Evolutionary conservation across 345 rosid species (phyloP).

Genomic region (Aquilaria yunnanensis): DNA sequence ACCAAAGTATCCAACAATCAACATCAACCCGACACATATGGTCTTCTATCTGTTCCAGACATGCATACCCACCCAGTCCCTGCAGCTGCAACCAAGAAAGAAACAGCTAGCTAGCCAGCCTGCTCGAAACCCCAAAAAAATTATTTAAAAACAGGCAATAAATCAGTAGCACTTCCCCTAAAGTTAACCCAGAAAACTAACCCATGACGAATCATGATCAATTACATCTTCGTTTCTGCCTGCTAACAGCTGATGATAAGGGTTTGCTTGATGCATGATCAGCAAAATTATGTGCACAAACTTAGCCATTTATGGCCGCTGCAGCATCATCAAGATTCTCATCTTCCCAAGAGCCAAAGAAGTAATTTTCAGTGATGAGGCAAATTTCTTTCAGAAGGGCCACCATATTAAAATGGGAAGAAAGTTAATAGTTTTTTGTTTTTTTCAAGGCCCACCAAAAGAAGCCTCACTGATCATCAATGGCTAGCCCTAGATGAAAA

Average conservation of each 20-base stretch:
- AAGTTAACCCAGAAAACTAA: no score
- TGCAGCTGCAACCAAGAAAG: no score
- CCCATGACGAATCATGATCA: no score
- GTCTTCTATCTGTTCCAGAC: no score
- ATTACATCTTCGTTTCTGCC: no score
- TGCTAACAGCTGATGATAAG: no score
- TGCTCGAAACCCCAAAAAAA: no score
- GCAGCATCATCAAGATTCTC: slow-evolving; percentile 99
- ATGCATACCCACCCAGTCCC: no score
- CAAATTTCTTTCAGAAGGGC: slow-evolving; percentile 11
- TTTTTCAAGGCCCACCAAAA: background rate
- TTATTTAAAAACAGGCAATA: no score
- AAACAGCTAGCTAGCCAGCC: no score
- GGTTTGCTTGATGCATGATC: no score
- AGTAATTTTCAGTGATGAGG: background rate
- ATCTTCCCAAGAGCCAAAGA: slow-evolving; percentile 14
- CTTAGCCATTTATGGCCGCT: slow-evolving; percentile 73
- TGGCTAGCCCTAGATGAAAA: slow-evolving; percentile 16
- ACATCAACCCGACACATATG: slow-evolving; percentile 7
- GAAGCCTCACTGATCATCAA: slow-evolving; percentile 10
- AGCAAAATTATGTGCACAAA: background rate
- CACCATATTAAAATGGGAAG: background rate
- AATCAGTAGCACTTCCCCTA: no score
- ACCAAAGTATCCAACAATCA: slow-evolving; percentile 8
- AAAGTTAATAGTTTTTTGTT: background rate